Evolutionary conservation across 2,329 filamentous ascomycete genomes (phyloP).

Genomic region (Pseudophaeomoniella oleicola): DNA sequence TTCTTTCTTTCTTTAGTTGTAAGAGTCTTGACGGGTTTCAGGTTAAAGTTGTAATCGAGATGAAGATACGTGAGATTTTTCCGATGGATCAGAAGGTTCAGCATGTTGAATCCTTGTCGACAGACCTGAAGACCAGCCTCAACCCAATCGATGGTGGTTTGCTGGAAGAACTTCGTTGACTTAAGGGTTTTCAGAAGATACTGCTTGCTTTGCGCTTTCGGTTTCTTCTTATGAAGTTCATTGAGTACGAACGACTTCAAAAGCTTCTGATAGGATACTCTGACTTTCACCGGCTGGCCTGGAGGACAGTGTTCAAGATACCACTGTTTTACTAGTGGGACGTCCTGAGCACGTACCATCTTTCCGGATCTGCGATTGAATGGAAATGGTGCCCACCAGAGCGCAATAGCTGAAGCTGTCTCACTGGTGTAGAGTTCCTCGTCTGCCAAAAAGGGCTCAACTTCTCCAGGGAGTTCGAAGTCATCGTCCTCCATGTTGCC

Average conservation of each 20-base stretch:
- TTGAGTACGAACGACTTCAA: constrained; percentile 94
- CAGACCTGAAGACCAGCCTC: constrained; percentile 97
- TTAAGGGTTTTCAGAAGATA: constrained; percentile 80
- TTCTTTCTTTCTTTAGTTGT: constrained; percentile 99
- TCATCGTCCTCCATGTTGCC: constrained; percentile 72
- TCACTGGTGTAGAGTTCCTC: constrained; percentile 81
- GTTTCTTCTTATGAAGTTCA: constrained; percentile 87
- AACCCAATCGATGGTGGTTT: constrained; percentile 98
- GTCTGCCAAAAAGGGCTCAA: constrained; percentile 79
- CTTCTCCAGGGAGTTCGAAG: constrained; percentile 65
- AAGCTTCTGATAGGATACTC: constrained; percentile 96
- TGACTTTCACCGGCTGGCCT: constrained; percentile 86
- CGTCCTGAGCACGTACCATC: constrained; percentile 95
- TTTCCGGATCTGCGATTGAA: constrained; percentile 87
- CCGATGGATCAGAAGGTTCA: constrained; percentile 91
- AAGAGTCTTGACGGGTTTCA: constrained; percentile 96
- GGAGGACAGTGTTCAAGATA: constrained; percentile 91
- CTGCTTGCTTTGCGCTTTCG: constrained; percentile 91
- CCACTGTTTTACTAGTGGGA: constrained; percentile 94
- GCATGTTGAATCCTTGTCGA: constrained; percentile 97
- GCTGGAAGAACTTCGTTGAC: constrained; percentile 97
- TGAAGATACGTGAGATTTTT: constrained; percentile 98
- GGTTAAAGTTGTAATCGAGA: constrained; percentile 97
- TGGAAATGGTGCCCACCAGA: constrained; percentile 97
- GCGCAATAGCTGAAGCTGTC: constrained; percentile 75